Percentiles rank a stretch among this genome's conserved stretches.
Conservation (phyloP, 108 stramenopile genomes). For the Mayamaea pseudoterrestris region DNA sequence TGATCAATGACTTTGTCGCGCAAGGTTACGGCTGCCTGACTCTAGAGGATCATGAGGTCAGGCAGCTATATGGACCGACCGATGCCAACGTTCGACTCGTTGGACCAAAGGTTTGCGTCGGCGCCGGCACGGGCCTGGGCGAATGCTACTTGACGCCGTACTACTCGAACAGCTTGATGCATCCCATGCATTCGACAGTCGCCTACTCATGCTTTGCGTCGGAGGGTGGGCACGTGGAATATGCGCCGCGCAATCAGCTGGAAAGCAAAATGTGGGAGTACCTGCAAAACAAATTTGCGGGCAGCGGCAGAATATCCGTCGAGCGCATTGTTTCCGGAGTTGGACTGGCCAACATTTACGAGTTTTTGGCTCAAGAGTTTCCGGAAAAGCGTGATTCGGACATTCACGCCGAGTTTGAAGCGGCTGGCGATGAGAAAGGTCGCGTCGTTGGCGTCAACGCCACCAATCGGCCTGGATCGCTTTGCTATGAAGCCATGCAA, state of each 20-base stretch:
- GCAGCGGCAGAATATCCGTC: slow-evolving; percentile 68
- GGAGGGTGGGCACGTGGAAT: slow-evolving; percentile 96
- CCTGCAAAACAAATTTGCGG: slow-evolving; percentile 48
- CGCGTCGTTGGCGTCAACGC: slow-evolving; percentile 45
- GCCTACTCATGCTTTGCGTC: slow-evolving; percentile 86
- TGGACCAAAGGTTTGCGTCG: slow-evolving; percentile 88
- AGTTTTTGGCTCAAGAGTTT: slow-evolving; percentile 81
- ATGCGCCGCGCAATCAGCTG: slow-evolving; percentile 70
- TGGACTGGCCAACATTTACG: slow-evolving; percentile 92
- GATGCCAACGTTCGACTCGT: slow-evolving; percentile 7
- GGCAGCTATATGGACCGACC: slow-evolving; percentile 23
- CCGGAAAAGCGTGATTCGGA: slow-evolving; percentile 49
- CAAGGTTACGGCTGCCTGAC: slow-evolving; percentile 93
- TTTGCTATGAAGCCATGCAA: slow-evolving; percentile 39
- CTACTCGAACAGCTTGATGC: not conserved
- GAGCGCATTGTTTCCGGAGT: slow-evolving; percentile 93
- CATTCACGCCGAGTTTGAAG: slow-evolving; percentile 53
- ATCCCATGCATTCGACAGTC: slow-evolving; percentile 7
- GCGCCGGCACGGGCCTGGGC: slow-evolving; percentile 96
- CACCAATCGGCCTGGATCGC: slow-evolving; percentile 13
- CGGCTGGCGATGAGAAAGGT: slow-evolving; percentile 58
- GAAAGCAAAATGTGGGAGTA: slow-evolving; percentile 62
- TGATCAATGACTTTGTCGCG: slow-evolving; percentile 96
- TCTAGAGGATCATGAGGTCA: slow-evolving; percentile 47
- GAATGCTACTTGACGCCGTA: slow-evolving; percentile 81